Percentiles rank a stretch among this genome's conserved stretches.
Conservation (phyloP, 2,329 filamentous ascomycete species). For the Botrytis cinerea region DNA sequence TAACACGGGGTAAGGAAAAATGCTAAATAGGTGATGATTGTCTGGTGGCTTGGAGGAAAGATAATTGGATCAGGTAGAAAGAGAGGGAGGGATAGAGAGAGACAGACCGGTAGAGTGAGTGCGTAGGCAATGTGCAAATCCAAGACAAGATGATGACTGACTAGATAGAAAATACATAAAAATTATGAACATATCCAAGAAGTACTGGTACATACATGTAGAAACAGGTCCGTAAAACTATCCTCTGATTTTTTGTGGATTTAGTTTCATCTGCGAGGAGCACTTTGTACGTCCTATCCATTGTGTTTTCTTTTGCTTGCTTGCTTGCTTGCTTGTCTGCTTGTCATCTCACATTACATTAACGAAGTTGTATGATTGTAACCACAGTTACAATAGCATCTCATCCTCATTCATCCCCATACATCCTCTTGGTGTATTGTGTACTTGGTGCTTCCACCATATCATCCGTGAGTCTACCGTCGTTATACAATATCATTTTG, state of each 20-base stretch:
- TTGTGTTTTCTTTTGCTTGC: slow-evolving; percentile 14
- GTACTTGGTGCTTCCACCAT: background rate
- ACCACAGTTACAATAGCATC: background rate
- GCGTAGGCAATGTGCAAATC: background rate
- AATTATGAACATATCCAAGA: background rate
- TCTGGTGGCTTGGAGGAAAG: slow-evolving; percentile 5
- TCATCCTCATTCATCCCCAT: background rate
- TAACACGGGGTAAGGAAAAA: slow-evolving; percentile 14
- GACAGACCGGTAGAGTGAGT: background rate
- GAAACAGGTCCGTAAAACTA: background rate
- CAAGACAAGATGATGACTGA: background rate
- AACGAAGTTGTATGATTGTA: background rate
- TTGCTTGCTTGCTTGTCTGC: background rate
- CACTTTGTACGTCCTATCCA: background rate
- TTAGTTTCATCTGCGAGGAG: slow-evolving; percentile 1
- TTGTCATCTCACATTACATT: background rate
- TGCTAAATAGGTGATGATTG: slow-evolving; percentile 11
- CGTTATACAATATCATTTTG: slow-evolving; percentile 8
- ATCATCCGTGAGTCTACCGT: background rate
- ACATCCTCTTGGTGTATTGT: slow-evolving; percentile 19
- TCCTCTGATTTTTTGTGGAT: background rate
- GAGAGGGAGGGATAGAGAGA: background rate
- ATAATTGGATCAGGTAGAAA: background rate
- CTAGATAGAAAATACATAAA: background rate
- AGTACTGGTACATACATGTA: background rate